Percentiles rank a stretch among this genome's conserved stretches.
These are phyloP conservation scores for Calonectria hawksworthii DNA, from an alignment of 2,329 filamentous ascomycete species.

Conservation along the genomic window DNA sequence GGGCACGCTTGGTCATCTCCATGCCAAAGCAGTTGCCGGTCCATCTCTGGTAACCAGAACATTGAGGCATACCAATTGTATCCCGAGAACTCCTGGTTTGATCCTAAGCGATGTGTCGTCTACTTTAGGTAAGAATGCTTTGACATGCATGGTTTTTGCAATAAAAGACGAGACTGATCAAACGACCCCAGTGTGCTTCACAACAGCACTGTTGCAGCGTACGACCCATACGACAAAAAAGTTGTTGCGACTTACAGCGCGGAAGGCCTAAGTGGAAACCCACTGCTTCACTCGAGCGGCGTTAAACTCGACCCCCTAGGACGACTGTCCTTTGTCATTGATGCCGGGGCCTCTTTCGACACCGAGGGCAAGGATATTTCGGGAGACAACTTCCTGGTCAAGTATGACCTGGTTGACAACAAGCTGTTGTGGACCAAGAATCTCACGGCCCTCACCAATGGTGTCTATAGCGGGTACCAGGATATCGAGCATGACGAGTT, in stretches of 20 bases:
- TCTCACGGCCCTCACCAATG: not conserved
- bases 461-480: not conserved
- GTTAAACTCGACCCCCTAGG: not conserved
- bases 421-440: not conserved
- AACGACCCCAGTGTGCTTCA: not conserved
- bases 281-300: not conserved
- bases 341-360: not conserved
- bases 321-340: not conserved
- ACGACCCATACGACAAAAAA: not conserved
- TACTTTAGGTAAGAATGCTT: not conserved
- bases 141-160: not conserved
- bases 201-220: not conserved
- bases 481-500: not conserved
- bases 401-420: not conserved
- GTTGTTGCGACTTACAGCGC: not conserved
- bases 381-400: not conserved
- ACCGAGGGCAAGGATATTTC: not conserved
- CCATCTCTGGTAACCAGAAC: not conserved
- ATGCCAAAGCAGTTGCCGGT: not conserved
- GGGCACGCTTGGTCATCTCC: not conserved
- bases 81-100: not conserved
- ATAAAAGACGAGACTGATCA: not conserved
- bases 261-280: not conserved
- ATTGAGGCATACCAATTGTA: not conserved
- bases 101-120: not conserved